phyloP scores from a whole-genome alignment of 106 monocot genomes.

The Platanthera guangdongensis region DNA sequence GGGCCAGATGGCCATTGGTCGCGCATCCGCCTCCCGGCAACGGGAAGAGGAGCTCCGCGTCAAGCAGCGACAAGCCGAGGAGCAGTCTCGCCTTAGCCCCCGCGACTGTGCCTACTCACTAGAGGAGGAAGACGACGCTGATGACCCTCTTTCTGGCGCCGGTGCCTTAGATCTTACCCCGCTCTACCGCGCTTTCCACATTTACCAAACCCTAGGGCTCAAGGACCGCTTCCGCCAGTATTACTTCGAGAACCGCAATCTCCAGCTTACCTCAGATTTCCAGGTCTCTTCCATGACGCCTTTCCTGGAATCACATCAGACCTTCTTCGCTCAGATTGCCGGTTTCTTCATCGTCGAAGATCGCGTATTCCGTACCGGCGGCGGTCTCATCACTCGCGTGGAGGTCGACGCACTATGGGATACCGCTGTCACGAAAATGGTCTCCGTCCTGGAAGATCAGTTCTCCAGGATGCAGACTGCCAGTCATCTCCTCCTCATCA shows the following conservation, averaged over 20 bases:
- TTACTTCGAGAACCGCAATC: slow-evolving; percentile 93
- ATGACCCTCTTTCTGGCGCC: slow-evolving; percentile 11
- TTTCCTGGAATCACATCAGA: slow-evolving; percentile 96
- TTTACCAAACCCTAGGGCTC: slow-evolving; percentile 71
- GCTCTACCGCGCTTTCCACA: slow-evolving; percentile 81
- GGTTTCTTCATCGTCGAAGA: slow-evolving; percentile 97
- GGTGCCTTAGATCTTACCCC: slow-evolving; percentile 68
- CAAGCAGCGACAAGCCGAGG: slow-evolving; percentile 70
- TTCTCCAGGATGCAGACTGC: slow-evolving; percentile 95
- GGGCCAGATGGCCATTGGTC: slow-evolving; percentile 88
- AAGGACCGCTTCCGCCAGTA: slow-evolving; percentile 78
- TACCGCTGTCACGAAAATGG: slow-evolving; percentile 78
- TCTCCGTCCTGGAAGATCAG: slow-evolving; percentile 81
- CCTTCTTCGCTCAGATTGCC: slow-evolving; percentile 93
- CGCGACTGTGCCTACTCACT: slow-evolving; percentile 30
- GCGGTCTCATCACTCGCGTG: slow-evolving; percentile 50
- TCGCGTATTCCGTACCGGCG: slow-evolving; percentile 67
- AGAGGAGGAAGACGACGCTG: slow-evolving; percentile 41
- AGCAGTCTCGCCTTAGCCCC: slow-evolving; percentile 32
- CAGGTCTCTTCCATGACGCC: slow-evolving; percentile 87
- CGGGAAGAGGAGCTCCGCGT: slow-evolving; percentile 81
- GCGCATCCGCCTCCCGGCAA: slow-evolving; percentile 84
- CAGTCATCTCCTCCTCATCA: slow-evolving; percentile 75
- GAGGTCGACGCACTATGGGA: slow-evolving; percentile 90
- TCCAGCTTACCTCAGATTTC: slow-evolving; percentile 96